Evolutionary conservation across 163 green algal species (phyloP), one percentile per base, ranked within the genome.

Genomic region (Prototheca cutis): DNA sequence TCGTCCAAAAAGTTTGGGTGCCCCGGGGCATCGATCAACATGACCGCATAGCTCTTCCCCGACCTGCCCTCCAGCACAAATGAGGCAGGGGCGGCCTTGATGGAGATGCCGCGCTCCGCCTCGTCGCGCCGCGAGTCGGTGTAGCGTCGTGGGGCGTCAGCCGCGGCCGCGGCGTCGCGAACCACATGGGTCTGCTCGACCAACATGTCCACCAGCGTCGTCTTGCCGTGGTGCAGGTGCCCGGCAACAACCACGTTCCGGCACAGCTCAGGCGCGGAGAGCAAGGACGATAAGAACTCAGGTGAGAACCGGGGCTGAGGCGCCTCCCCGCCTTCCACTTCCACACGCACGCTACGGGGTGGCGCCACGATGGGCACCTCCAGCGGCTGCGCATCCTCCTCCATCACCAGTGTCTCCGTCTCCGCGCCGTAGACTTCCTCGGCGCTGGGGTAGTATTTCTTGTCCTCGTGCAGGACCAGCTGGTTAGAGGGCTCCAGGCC

Each of bases 1-100:
- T 99, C 93, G 64, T 99, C 93, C 24, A 86, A 88, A 78, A 99
- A 99, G 84, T 99, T 96, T 51, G 91, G 80, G 72, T 99, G 93
- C 6, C 93, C 78, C 6, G 92, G 93, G 28, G 84, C 90, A 75
- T 98, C 93, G 6, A 98, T 77, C 8, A 97, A 40, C 72, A 94
- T 96, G 58, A 93, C 57, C 18, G 94, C 78, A 78, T 84, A 94
- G 55, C 42, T 78, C 73, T 98, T 98, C 40, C 91, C 87, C 13
- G 56, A 80, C 31, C 42, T 58, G 31, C 66, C 80, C 74, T 94
- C 74, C 74, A 98, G 62, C 31, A 95, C 85, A 42, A 98, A 74
- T 4, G 75, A 86, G 80, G 97, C 90, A 31, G 93, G 91, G 68
- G 90, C 84, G 55, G 84, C 79, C 76, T 98, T 98, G 67, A 99